Evolutionary conservation across 179 eudicot species (phyloP), one percentile per base, ranked within the genome.

Genomic region (Sideroxylon spinosum): DNA sequence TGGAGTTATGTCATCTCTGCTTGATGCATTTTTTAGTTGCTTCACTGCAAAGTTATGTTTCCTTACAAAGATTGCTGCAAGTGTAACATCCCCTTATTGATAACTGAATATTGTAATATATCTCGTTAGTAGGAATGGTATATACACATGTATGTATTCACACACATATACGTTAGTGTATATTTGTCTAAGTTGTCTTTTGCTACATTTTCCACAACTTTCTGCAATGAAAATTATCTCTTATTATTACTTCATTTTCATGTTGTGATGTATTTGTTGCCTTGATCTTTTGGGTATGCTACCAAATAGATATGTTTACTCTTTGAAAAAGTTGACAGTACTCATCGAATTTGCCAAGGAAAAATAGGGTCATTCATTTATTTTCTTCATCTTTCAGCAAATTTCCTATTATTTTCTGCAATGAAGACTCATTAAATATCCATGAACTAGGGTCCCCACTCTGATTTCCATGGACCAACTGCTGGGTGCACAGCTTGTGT

Each of bases 401-500:
- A 59, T 23, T 63, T 63, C n/a, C 32, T 9, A 63, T 72, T 52
- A 73, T 56, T 14, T 22, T 52, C 26, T 56, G 46, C 10, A 7
- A 10, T 59, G 22, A 26, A 64, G 28, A 16, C 78, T 68, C 46
- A 46, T 49, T 9, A 44, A 66, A 22, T 57, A 26, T 78, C 69
- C 32, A 11, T 76, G 68, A 63, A 75, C 71, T 81, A 92, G 97
- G 93, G 86, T 44, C 65, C 83, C 74, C 87, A 83, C 75, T 76
- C 86, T 57, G 86, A 85, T 77, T 82, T 66, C 61, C 71, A 68
- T 60, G 93, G 91, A 60, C 92, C 92, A 76, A 83, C 82, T 78
- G 76, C 88, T 71, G 97, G 95, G 46, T 82, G 91, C 88, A 92
- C 97, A 29, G 92, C 97, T 67, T 92, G 97, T 78, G 95, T 91